Conservation (phyloP, 2,329 filamentous ascomycete genomes). For the Coniochaeta hoffmannii region DNA sequence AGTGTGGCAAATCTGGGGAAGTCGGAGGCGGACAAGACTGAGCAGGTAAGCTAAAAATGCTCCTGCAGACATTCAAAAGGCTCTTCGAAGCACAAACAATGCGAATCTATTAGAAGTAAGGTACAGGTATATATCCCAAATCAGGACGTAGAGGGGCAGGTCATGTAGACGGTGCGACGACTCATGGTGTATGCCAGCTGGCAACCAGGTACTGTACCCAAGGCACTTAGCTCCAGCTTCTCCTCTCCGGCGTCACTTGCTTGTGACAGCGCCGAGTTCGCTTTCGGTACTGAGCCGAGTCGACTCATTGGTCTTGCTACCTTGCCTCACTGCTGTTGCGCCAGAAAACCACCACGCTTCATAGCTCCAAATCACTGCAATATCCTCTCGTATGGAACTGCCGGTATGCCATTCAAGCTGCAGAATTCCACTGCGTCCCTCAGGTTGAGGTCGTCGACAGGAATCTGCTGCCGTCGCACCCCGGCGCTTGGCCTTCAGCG, state of each 20-base stretch:
- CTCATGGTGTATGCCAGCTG: too few species aligned
- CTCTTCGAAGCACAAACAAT: too few species aligned
- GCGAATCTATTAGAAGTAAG: too few species aligned
- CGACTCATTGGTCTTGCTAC: neutral
- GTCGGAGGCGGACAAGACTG: neutral
- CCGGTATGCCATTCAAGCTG: slow-evolving; percentile 17
- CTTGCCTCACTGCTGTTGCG: neutral
- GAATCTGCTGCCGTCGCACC: neutral
- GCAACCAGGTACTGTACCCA: neutral
- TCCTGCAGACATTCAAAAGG: too few species aligned
- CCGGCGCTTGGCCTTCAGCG: neutral
- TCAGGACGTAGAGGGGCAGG: too few species aligned
- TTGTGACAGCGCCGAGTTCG: neutral
- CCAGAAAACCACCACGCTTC: neutral
- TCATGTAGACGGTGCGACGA: too few species aligned
- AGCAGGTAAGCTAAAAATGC: too few species aligned
- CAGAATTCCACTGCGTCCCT: slow-evolving; percentile 16
- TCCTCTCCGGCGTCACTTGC: neutral
- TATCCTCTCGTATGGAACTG: slow-evolving; percentile 15
- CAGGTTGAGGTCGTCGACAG: slow-evolving; percentile 11
- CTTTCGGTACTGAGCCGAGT: neutral
- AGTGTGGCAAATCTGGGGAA: neutral
- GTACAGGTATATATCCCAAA: too few species aligned
- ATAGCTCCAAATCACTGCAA: neutral
- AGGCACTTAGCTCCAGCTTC: neutral